Conservation (phyloP, 441 rosid species). For the Euphorbia corollata region DNA sequence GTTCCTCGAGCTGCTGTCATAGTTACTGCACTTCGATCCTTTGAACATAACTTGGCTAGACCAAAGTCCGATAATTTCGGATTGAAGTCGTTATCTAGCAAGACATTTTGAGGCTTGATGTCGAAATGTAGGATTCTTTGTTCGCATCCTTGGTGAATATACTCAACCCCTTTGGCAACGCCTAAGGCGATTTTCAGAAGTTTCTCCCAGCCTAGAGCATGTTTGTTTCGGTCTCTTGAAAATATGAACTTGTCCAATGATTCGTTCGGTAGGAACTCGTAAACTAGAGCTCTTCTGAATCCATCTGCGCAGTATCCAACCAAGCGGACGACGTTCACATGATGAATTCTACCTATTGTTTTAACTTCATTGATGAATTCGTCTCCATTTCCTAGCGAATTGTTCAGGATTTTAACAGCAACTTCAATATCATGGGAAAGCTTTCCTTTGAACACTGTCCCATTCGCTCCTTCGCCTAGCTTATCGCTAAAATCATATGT, state of each 20-base stretch:
- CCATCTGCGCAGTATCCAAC: constrained; percentile 23
- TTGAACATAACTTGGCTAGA: constrained; percentile 16
- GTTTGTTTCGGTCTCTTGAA: neutral
- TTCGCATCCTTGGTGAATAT: constrained; percentile 23
- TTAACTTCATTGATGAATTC: constrained; percentile 25
- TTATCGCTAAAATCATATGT: constrained; percentile 15
- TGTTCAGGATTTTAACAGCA: constrained; percentile 23
- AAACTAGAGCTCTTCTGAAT: constrained; percentile 21
- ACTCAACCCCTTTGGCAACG: constrained; percentile 16
- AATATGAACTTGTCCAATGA: constrained; percentile 17
- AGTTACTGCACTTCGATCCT: constrained; percentile 16
- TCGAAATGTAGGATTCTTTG: constrained; percentile 21
- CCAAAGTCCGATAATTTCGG: constrained; percentile 21
- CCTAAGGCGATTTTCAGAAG: constrained; percentile 15
- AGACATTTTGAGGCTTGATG: constrained; percentile 16
- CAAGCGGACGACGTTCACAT: constrained; percentile 22
- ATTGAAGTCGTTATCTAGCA: constrained; percentile 15
- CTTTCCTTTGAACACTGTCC: constrained; percentile 26
- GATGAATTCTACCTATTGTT: constrained; percentile 20
- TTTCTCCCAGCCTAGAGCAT: constrained; percentile 18
- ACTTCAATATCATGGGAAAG: constrained; percentile 23
- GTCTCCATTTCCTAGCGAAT: constrained; percentile 18
- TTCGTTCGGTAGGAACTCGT: constrained; percentile 17
- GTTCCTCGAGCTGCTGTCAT: constrained; percentile 24
- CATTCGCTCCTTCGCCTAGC: constrained; percentile 27